Evolutionary conservation across 257 asterid species (phyloP).

Genomic region (Scutellaria barbata): DNA sequence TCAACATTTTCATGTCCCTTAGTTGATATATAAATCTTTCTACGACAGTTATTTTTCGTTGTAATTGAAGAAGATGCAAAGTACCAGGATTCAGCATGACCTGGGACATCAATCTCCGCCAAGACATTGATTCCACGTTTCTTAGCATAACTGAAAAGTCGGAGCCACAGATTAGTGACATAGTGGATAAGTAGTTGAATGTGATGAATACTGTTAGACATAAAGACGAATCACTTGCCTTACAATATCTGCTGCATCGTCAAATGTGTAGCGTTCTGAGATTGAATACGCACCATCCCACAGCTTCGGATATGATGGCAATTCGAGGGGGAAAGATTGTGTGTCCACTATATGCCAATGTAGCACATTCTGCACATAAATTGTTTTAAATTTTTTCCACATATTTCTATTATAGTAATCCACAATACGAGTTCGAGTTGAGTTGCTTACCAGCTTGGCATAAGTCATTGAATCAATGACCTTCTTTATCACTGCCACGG

Average conservation of each 20-base stretch:
- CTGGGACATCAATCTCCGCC: conserved; percentile 95
- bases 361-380: conserved; percentile 74
- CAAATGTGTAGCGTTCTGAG: conserved; percentile 69
- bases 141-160: conserved; percentile 72
- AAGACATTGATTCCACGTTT: conserved; percentile 79
- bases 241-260: conserved; percentile 82
- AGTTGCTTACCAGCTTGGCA: conserved; percentile 76
- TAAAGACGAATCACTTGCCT: conserved; percentile 56
- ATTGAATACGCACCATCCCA: conserved; percentile 84
- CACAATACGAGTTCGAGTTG: background rate
- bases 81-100: conserved; percentile 94
- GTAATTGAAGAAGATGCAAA: background rate
- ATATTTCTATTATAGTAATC: no score
- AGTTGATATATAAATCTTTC: conserved; percentile 6
- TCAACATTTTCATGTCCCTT: background rate
- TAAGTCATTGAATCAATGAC: conserved; percentile 94
- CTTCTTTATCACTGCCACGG: conserved; percentile 77
- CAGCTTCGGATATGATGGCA: conserved; percentile 86
- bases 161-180: conserved; percentile 14
- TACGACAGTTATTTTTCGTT: background rate
- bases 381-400: no score
- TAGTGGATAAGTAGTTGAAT: background rate
- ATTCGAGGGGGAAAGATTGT: conserved; percentile 91
- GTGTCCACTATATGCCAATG: conserved; percentile 99
- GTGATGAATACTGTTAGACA: background rate